Percentiles rank a stretch among this genome's conserved stretches.
phyloP scores from a whole-genome alignment of 164 flowering plant species.

The Piper longum region DNA sequence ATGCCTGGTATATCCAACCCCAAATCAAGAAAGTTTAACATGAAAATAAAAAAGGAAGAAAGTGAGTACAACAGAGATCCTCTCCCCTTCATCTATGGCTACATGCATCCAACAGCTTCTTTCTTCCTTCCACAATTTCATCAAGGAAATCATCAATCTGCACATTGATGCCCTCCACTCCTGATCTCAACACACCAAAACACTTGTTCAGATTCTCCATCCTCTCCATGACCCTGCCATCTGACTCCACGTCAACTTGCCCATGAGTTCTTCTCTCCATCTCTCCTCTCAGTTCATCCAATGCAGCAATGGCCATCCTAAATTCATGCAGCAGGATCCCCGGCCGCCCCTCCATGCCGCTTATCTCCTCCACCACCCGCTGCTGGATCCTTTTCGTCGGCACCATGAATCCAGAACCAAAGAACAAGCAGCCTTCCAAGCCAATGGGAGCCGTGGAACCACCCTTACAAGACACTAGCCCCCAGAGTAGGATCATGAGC shows the following conservation, averaged over 20 bases:
- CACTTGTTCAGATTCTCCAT: slow-evolving; percentile 50
- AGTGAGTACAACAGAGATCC: neutral
- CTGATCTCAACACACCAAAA: slow-evolving; percentile 58
- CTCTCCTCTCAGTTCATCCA: slow-evolving; percentile 66
- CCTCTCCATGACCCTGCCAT: slow-evolving; percentile 35
- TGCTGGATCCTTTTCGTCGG: slow-evolving; percentile 66
- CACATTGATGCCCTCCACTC: slow-evolving; percentile 51
- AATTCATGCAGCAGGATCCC: slow-evolving; percentile 63
- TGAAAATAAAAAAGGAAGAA: neutral
- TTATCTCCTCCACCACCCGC: slow-evolving; percentile 54
- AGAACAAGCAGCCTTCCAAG: slow-evolving; percentile 45
- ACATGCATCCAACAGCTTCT: slow-evolving; percentile 84
- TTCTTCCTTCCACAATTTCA: slow-evolving; percentile 95
- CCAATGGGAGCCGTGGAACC: slow-evolving; percentile 31
- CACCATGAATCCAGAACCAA: slow-evolving; percentile 59
- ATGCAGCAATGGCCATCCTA: slow-evolving; percentile 34
- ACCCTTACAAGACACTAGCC: slow-evolving; percentile 60
- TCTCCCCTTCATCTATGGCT: slow-evolving; percentile 46
- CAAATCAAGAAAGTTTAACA: neutral
- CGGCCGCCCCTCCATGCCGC: slow-evolving; percentile 28
- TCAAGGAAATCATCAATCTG: slow-evolving; percentile 95
- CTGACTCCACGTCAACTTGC: slow-evolving; percentile 28
- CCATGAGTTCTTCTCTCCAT: slow-evolving; percentile 40
- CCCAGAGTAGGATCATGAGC: slow-evolving; percentile 59
- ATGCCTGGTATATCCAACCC: neutral